Conservation (phyloP, 306 rosid genomes). For the Vicia faba region DNA sequence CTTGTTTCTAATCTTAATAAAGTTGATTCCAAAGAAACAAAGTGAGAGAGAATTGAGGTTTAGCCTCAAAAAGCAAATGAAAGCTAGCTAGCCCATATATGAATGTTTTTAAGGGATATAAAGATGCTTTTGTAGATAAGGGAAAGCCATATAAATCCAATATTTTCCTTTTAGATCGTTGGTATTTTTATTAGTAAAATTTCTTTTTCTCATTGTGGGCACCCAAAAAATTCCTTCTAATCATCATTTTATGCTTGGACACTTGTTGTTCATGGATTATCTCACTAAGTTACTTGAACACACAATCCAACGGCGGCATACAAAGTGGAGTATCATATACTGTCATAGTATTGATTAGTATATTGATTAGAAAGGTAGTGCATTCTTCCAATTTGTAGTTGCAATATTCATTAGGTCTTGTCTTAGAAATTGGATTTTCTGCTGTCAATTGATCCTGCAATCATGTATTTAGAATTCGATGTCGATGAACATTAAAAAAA, state of each 20-base stretch:
- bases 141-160: conserved; percentile 53
- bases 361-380: conserved; percentile 42
- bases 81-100: conserved; percentile 39
- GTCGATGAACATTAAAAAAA: too few relatives aligned
- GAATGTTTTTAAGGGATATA: conserved; percentile 32
- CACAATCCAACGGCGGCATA: conserved; percentile 32
- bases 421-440: neutral
- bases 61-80: conserved; percentile 37
- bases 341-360: conserved; percentile 38
- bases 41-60: conserved; percentile 40
- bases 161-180: conserved; percentile 48
- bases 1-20: conserved; percentile 40
- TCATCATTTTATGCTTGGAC: conserved; percentile 53
- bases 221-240: conserved; percentile 51
- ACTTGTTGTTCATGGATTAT: conserved; percentile 43
- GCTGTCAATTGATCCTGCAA: too few relatives aligned
- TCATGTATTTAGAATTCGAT: too few relatives aligned
- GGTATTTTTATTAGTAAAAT: conserved; percentile 39
- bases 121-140: conserved; percentile 48
- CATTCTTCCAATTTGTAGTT: conserved; percentile 32
- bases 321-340: conserved; percentile 31
- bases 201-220: conserved; percentile 40
- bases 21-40: conserved; percentile 46
- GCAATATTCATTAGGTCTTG: conserved; percentile 21
- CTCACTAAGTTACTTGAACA: conserved; percentile 23